Evolutionary conservation across 164 flowering plant genomes (phyloP).

Genomic region (Euptelea pleiosperma): DNA sequence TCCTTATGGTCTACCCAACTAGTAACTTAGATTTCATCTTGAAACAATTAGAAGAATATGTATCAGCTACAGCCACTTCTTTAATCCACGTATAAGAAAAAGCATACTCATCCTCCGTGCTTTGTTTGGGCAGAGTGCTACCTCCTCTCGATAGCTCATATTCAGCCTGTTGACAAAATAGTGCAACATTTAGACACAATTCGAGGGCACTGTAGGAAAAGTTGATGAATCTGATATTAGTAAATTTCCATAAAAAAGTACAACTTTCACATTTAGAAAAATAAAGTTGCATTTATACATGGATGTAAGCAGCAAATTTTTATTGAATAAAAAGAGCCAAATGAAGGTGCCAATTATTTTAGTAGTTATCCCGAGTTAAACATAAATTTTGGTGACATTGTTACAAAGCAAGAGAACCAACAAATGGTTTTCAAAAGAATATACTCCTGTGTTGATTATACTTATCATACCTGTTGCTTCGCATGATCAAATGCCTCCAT

Average conservation of each 20-base stretch:
- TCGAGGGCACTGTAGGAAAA: not conserved
- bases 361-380: too few relatives aligned
- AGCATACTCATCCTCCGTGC: conserved; percentile 70
- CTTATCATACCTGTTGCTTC: conserved; percentile 76
- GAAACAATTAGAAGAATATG: too few relatives aligned
- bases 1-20: too few relatives aligned
- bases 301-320: not conserved
- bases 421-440: not conserved
- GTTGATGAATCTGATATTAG: not conserved
- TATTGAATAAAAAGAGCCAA: too few relatives aligned
- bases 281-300: not conserved
- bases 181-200: not conserved
- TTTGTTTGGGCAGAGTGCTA: conserved; percentile 54
- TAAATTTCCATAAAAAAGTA: not conserved
- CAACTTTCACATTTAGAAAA: not conserved
- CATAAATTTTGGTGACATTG: not conserved
- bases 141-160: conserved; percentile 65
- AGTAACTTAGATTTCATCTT: too few relatives aligned
- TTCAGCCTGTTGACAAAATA: conserved; percentile 52
- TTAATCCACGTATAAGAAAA: not conserved
- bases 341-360: too few relatives aligned
- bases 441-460: too few relatives aligned
- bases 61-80: too few relatives aligned
- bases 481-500: conserved; percentile 96
- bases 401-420: not conserved